Base-by-base conservation (phyloP, 2,329 filamentous ascomycete species). In the Rachicladosporium sp. region DNA sequence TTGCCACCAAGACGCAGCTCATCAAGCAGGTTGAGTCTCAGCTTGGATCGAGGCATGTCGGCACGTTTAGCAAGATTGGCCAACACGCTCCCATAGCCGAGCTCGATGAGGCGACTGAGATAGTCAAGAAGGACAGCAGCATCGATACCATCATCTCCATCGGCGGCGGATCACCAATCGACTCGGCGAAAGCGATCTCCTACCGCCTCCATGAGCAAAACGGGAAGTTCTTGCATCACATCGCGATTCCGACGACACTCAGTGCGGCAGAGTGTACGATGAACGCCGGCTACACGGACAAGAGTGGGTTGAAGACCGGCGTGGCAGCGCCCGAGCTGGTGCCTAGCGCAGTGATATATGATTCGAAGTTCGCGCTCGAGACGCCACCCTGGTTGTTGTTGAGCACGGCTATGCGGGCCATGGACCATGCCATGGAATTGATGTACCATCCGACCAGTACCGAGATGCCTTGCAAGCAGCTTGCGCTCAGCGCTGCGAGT, bases 111-210 rank as follows among this genome's bases (percentile, higher is more conserved):
- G 70, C 71, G 2, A 70, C 68, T 1, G 54, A 65, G 9, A 46
- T 64, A 2, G 67, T 74, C 5, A 46, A 58, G 33, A 55, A 62
- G 10, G 67, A 73, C 44, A 35, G 49, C 2, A 56, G 48, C 29
- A 67, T 74, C 37, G 71, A 75, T 50, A 74, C 70, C 0, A 63
- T 76, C 33, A 70, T 76, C 42, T 64, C 59, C 33, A 64, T 76
- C 11, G 72, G 71, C 4, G 72, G 72, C 10, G 72, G 72, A 23
- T 65, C 60, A 10, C 71, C 71, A 2, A 75, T 76, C 43, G 71
- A 75, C 45, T 61, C 57, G 11, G 65, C 65, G 11, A 69, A 70
- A 52, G 63, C 64, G 4, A 66, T 70, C 35, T 60, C 57, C 4
- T 65, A 65, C 49, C 62, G 64, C 10, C 48, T 61, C 10, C 59